Percentiles rank a stretch among this genome's conserved stretches.
These are phyloP conservation scores for Atalantia buxifolia DNA, from an alignment of 345 rosid species.

Conservation along the genomic window DNA sequence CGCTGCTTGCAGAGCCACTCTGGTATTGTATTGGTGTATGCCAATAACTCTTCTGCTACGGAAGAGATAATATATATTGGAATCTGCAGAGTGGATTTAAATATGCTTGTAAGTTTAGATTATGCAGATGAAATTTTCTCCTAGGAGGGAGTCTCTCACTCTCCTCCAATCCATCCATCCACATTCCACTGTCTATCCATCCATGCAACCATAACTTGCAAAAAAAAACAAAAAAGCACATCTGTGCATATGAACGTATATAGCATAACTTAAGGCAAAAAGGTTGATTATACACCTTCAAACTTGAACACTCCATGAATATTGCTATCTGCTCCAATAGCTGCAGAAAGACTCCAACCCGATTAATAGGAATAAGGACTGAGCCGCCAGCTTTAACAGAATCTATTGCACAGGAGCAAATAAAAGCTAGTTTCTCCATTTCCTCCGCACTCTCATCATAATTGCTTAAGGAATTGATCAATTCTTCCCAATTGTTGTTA, in stretches of 20 bases:
- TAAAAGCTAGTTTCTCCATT: slow-evolving; percentile 62
- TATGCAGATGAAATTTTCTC: not conserved
- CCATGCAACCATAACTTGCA: not conserved
- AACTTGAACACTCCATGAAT: slow-evolving; percentile 47
- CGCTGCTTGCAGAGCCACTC: slow-evolving; percentile 82
- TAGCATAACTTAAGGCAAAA: not conserved
- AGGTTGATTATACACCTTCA: slow-evolving; percentile 30
- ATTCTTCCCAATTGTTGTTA: slow-evolving; percentile 29
- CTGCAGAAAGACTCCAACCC: slow-evolving; percentile 57
- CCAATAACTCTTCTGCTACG: slow-evolving; percentile 72
- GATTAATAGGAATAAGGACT: slow-evolving; percentile 57
- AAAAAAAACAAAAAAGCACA: not conserved
- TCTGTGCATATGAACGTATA: not conserved
- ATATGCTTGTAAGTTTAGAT: not conserved
- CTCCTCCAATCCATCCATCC: not conserved
- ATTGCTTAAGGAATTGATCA: slow-evolving; percentile 33
- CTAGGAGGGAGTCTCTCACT: not conserved
- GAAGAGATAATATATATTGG: slow-evolving; percentile 77
- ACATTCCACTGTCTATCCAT: not conserved
- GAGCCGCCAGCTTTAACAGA: slow-evolving; percentile 76
- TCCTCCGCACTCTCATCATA: slow-evolving; percentile 52
- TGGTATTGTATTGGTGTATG: slow-evolving; percentile 65
- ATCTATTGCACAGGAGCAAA: slow-evolving; percentile 57
- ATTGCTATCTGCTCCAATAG: slow-evolving; percentile 59
- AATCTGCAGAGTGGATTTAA: slow-evolving; percentile 41